These are phyloP conservation scores for Jaenimonas drosophilae DNA, from an alignment of 208 protist genomes.

Conservation along the genomic window DNA sequence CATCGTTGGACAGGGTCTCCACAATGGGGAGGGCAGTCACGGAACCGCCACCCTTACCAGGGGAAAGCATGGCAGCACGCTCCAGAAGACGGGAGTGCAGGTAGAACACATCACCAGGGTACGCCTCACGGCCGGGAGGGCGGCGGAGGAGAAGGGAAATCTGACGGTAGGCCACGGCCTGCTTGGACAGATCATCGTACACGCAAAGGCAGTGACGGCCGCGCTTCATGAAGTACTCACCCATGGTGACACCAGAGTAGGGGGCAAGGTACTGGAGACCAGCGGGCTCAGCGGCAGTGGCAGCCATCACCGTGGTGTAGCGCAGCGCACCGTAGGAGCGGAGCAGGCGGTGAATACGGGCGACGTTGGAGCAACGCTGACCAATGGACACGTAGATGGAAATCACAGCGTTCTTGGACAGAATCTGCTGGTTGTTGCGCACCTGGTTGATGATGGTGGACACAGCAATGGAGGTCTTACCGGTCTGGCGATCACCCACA, in stretches of 20 bases:
- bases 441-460: constrained; percentile 93
- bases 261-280: constrained; percentile 89
- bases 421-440: constrained; percentile 78
- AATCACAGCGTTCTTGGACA: constrained; percentile 86
- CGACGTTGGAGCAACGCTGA: constrained; percentile 91
- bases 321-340: constrained; percentile 75
- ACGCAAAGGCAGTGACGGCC: constrained; percentile 89
- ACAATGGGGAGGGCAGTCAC: constrained; percentile 90
- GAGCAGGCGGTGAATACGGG: constrained; percentile 80
- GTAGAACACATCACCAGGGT: constrained; percentile 94
- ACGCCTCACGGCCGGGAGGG: constrained; percentile 88
- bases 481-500: constrained; percentile 91
- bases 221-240: constrained; percentile 91
- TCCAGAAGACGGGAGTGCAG: constrained; percentile 91
- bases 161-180: constrained; percentile 93
- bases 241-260: constrained; percentile 87
- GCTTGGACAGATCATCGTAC: constrained; percentile 93
- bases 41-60: constrained; percentile 73
- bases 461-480: constrained; percentile 91
- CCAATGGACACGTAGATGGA: constrained; percentile 92
- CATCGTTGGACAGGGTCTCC: constrained; percentile 91
- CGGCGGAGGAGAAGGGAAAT: constrained; percentile 90
- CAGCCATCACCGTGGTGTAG: constrained; percentile 89
- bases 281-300: constrained; percentile 86
- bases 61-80: constrained; percentile 86